These are phyloP conservation scores for Erythrophleum fordii DNA, from an alignment of 306 rosid species.

Conservation along the genomic window DNA sequence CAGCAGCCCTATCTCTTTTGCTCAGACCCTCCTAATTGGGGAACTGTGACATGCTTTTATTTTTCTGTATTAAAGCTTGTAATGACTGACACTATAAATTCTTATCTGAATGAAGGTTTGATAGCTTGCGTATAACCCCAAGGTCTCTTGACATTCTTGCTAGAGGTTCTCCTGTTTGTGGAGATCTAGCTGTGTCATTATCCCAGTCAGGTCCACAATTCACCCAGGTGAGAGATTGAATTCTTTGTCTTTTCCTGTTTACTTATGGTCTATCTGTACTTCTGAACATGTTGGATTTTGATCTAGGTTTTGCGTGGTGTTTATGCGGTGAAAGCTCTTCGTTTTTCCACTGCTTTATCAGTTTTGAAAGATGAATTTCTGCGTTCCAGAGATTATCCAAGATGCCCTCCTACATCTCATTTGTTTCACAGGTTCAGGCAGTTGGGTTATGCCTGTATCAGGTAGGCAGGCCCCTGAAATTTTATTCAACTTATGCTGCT, in stretches of 20 bases:
- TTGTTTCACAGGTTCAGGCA: slow-evolving; percentile 89
- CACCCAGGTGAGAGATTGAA: slow-evolving; percentile 73
- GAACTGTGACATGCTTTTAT: neutral
- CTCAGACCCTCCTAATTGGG: neutral
- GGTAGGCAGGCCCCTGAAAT: slow-evolving; percentile 57
- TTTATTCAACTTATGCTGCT: slow-evolving; percentile 30
- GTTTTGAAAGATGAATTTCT: slow-evolving; percentile 87
- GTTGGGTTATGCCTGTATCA: slow-evolving; percentile 92
- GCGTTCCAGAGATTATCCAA: slow-evolving; percentile 98
- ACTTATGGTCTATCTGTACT: slow-evolving; percentile 36
- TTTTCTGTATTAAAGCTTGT: neutral
- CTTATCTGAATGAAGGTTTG: slow-evolving; percentile 76
- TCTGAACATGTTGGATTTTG: slow-evolving; percentile 43
- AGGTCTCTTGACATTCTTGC: slow-evolving; percentile 95
- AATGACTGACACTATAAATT: slow-evolving; percentile 41
- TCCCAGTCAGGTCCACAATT: slow-evolving; percentile 99
- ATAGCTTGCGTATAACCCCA: slow-evolving; percentile 96
- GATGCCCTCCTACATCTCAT: slow-evolving; percentile 96
- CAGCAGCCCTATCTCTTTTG: neutral
- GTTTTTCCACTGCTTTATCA: slow-evolving; percentile 83
- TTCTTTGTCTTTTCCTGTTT: slow-evolving; percentile 30
- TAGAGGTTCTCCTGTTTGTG: slow-evolving; percentile 98
- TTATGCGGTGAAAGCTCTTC: slow-evolving; percentile 93
- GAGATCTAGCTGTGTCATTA: slow-evolving; percentile 97
- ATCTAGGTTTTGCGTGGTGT: slow-evolving; percentile 87